Conservation (phyloP, 495 filamentous ascomycete species). For the Cercophora sp. region DNA sequence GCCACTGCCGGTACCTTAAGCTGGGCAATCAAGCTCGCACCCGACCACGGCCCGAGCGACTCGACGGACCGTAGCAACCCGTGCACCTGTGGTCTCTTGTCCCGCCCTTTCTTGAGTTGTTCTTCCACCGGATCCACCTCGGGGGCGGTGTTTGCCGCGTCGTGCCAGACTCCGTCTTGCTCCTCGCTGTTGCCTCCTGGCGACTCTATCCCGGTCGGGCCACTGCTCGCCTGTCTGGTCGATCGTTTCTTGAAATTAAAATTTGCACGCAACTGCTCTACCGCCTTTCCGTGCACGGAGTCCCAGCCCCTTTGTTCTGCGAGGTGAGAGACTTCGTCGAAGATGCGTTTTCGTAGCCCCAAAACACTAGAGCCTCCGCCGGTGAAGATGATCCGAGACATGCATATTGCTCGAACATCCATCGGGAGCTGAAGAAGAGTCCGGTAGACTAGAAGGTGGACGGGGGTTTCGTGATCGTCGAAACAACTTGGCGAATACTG, state of each 20-base stretch:
- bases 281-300: constrained; percentile 58
- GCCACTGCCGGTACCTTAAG: constrained; percentile 75
- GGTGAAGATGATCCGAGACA: constrained; percentile 84
- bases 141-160: constrained; percentile 42
- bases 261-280: constrained; percentile 52
- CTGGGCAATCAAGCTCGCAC: constrained; percentile 74
- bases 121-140: constrained; percentile 63
- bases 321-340: constrained; percentile 66
- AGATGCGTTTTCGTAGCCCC: constrained; percentile 73
- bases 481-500: constrained; percentile 43
- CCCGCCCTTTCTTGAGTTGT: constrained; percentile 49
- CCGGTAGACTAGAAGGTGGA: constrained; percentile 70
- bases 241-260: constrained; percentile 44
- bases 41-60: constrained; percentile 83
- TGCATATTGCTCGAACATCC: constrained; percentile 78
- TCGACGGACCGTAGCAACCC: constrained; percentile 72
- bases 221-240: constrained; percentile 28
- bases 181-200: constrained; percentile 14
- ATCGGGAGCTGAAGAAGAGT: constrained; percentile 70
- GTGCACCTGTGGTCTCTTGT: constrained; percentile 43
- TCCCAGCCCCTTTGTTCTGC: constrained; percentile 73
- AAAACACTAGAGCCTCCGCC: constrained; percentile 78
- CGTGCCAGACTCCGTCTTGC: constrained; percentile 31
- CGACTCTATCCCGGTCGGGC: constrained; percentile 10
- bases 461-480: constrained; percentile 80